Conservation (phyloP, 2,329 filamentous ascomycete species). For the Plenodomus biglobosus region DNA sequence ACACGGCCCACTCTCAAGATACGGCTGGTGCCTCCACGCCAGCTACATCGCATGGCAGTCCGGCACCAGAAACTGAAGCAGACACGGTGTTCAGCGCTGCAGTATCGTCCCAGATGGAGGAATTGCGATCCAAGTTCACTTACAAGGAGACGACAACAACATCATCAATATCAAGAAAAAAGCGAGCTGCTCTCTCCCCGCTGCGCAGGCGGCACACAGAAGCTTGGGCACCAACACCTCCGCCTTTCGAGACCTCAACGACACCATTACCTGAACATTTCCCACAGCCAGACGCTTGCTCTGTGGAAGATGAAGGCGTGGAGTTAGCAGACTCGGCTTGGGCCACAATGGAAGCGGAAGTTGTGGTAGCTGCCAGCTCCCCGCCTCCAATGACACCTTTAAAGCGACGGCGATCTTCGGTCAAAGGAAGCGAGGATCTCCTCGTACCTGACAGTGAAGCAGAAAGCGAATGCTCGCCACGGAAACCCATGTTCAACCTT, state of each 20-base stretch:
- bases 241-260: conserved; percentile 5
- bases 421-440: conserved; percentile 52
- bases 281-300: conserved; percentile 9
- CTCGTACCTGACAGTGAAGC: conserved; percentile 50
- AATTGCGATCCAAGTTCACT: conserved; percentile 36
- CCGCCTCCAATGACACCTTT: conserved; percentile 24
- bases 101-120: conserved; percentile 32
- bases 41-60: conserved; percentile 33
- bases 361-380: conserved; percentile 36
- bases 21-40: conserved; percentile 33
- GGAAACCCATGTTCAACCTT: conserved; percentile 43
- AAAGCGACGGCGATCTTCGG: conserved; percentile 20
- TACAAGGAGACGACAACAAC: conserved; percentile 17
- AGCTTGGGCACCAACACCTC: conserved; percentile 7
- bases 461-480: conserved; percentile 41
- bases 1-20: conserved; percentile 29
- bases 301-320: conserved; percentile 11
- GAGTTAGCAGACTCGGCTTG: conserved; percentile 26
- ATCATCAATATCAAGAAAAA: conserved; percentile 3
- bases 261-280: conserved; percentile 1
- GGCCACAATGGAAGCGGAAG: conserved; percentile 32
- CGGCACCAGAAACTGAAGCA: conserved; percentile 29
- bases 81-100: conserved; percentile 29
- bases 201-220: conserved; percentile 11
- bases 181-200: conserved; percentile 1